Evolutionary conservation across 2,329 filamentous ascomycete species (phyloP).

Genomic region (Botryotinia narcissicola): DNA sequence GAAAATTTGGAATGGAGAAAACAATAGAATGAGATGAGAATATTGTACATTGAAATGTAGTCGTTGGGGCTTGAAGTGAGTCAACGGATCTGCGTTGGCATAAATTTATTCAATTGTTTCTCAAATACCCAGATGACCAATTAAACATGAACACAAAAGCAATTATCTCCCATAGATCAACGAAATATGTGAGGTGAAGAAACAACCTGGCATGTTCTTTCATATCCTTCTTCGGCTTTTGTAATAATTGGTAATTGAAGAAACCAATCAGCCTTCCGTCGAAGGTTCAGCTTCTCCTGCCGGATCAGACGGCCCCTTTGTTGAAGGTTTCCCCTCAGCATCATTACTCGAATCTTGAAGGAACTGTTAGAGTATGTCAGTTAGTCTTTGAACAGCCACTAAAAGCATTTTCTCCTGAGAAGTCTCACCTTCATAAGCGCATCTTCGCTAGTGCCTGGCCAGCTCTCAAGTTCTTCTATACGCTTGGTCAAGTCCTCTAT

Average conservation of each 20-base stretch:
- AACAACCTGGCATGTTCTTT: not conserved
- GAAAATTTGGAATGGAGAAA: no score
- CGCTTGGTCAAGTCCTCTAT: not conserved
- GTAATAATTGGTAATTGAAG: not conserved
- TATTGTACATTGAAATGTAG: not conserved
- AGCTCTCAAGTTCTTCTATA: not conserved
- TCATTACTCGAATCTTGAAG: not conserved
- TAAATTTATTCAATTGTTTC: not conserved
- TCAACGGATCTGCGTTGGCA: not conserved
- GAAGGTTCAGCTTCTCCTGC: not conserved
- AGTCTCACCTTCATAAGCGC: not conserved
- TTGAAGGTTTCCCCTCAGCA: not conserved
- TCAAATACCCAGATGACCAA: not conserved
- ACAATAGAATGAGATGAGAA: not conserved
- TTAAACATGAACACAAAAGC: not conserved
- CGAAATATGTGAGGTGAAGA: not conserved
- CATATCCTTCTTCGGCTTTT: not conserved
- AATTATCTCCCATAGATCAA: not conserved
- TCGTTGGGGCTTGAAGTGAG: not conserved
- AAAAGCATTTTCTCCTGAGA: not conserved
- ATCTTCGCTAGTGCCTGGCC: not conserved
- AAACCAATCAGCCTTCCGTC: not conserved
- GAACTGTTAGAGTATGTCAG: not conserved
- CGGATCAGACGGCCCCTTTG: no score
- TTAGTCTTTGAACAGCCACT: no score